Percentiles rank a stretch among this genome's conserved stretches.
These are phyloP conservation scores for Entelexis paramagnoliae DNA, from an alignment of 1,139 yeast species.

Conservation along the genomic window DNA sequence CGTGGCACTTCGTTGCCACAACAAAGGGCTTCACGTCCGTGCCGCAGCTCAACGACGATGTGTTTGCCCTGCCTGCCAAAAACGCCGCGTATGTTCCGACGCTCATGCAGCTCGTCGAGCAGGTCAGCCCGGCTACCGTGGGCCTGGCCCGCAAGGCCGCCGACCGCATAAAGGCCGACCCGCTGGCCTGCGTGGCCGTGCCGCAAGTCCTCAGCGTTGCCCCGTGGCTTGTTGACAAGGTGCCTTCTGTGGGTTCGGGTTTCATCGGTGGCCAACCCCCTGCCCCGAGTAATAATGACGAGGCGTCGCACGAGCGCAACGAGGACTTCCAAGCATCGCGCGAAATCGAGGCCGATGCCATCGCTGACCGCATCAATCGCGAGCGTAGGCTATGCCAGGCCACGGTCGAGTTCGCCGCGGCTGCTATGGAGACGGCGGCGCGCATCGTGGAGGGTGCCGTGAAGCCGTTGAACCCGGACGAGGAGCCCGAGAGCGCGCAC, in stretches of 20 bases:
- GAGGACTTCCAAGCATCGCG: conserved; percentile 77
- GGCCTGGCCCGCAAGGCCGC: conserved; percentile 12
- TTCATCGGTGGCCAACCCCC: not conserved
- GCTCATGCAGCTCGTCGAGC: conserved; percentile 43
- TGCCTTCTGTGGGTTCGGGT: conserved; percentile 2
- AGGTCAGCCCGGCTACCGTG: conserved; percentile 45
- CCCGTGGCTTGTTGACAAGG: conserved; percentile 20
- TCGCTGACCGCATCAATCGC: conserved; percentile 61
- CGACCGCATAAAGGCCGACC: conserved; percentile 12
- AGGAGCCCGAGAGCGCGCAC: conserved; percentile 41
- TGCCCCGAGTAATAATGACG: not conserved
- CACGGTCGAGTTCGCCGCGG: conserved; percentile 65
- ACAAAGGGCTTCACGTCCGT: conserved; percentile 51
- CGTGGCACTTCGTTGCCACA: conserved; percentile 65
- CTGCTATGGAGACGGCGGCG: conserved; percentile 73
- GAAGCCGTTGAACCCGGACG: conserved; percentile 70
- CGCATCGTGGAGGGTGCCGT: conserved; percentile 65
- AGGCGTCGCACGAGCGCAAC: conserved; percentile 59
- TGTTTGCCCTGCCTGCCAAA: conserved; percentile 8
- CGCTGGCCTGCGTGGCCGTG: conserved; percentile 11
- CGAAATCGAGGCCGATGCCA: conserved; percentile 47
- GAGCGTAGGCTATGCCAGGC: conserved; percentile 66
- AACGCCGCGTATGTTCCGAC: conserved; percentile 28
- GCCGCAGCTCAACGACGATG: conserved; percentile 12
- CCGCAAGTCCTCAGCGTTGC: conserved; percentile 14